Evolutionary conservation across 2,329 filamentous ascomycete species (phyloP), one percentile per base, ranked within the genome.

Genomic region (Dissoconium aciculare): DNA sequence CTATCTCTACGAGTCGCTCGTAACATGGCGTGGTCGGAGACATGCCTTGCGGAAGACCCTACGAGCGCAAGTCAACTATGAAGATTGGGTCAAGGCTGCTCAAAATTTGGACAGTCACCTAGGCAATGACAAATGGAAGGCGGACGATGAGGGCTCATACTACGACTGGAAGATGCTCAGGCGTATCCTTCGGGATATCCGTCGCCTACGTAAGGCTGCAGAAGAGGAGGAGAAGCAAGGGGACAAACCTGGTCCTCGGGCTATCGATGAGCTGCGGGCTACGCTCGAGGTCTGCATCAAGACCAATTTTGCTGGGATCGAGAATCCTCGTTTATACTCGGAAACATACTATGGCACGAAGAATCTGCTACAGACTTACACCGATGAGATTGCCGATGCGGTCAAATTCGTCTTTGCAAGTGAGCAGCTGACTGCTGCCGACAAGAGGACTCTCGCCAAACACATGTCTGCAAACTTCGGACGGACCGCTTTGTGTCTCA

Each of bases 331-430:
- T 32, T 60, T 98, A n/a, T 98, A 98, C 54, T 92, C 82, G 47
- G 85, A 95, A 59, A 92, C 87, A 3, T 98, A 98, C 52, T 93
- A 84, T 45, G 89, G 89, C 17, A 95, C 89, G n/a, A 98, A 98
- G 56, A 73, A 89, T 38, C 58, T 94, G 41, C 81, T 93, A 16
- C 89, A 95, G 56, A 74, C 76, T 33, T 95, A 87, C 49, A 63
- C 93, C 26, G 82, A 94, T 38, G 85, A 95, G 57, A 76, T 79
- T 28, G 74, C 79, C 61, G 66, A 57, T 2, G 68, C 67, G 16
- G 63, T 93, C 27, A 63, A 67, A 30, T 71, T 89, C 38, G 59
- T 95, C 8, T 59, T 76, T 3, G 61, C 68, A 26, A 83, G 77
- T 6, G 64, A 69, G 17, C 70, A 78, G 41, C 60, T 94, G 17